Base-by-base conservation (phyloP, 768 basidiomycete species). In the Megacollybia marginata region DNA sequence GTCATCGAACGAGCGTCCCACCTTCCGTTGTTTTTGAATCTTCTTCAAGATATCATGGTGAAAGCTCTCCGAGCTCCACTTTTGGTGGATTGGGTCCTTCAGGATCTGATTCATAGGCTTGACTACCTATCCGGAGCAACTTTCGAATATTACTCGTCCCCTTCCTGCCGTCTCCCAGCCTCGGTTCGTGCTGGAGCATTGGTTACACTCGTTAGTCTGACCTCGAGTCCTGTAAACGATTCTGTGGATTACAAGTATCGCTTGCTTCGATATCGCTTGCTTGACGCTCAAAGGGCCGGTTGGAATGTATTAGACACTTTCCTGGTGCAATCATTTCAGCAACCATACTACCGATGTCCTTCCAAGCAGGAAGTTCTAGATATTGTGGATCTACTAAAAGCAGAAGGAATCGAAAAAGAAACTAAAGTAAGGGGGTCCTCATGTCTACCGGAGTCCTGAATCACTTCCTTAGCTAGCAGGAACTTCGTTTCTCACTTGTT, bases 251-350 rank as follows among this genome's bases (percentile, higher is more conserved):
- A 74, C 35, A 64, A 64, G 7, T 68, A 67, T 52, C 69, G 63
- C 38, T 59, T 78, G 11, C 50, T 82, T 16, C 67, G 70, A 19
- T 62, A 70, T 42, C 71, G 75, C 47, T 59, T 87, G 36, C 64
- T 70, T 47, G 66, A 70, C 35, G 72, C 72, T 2, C 65, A 71
- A 16, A 64, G 60, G 31, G 55, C 61, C 5, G 65, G 63, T 1
- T 75, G 74, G 70, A 62, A 64, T 9, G 48, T 47, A 11, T 49
- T 69, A 42, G 72, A 77, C 51, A 15, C 50, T 6, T 56, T 57
- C 28, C 54, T 70, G 13, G 34, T 54, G 5, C 53, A 62, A 19
- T 49, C 56, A 16, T 60, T 69, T 28, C 46, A 57, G 33, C 50
- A 48, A 1, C 51, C 58, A 44, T 15, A 47, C 5, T 51, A 57